These are phyloP conservation scores for Elsinoe ampelina DNA, from an alignment of 2,329 filamentous ascomycete genomes.

Conservation along the genomic window DNA sequence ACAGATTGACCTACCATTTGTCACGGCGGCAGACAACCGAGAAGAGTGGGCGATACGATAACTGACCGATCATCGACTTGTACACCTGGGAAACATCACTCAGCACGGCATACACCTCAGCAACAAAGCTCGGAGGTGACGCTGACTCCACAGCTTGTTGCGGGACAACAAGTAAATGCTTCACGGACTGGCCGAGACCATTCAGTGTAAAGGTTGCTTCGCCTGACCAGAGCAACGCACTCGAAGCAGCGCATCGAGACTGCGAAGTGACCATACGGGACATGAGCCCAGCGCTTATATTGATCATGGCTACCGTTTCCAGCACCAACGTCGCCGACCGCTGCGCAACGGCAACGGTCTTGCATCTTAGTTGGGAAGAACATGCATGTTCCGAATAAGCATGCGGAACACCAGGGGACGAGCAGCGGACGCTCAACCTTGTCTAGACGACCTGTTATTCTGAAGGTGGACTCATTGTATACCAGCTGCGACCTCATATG, in stretches of 20 bases:
- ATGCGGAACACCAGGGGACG: background rate
- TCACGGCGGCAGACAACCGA: slow-evolving; percentile 60
- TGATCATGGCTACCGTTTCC: background rate
- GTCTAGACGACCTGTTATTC: background rate
- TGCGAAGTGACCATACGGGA: background rate
- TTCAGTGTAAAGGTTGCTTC: background rate
- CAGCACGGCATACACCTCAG: background rate
- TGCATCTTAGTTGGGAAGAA: background rate
- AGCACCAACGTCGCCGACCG: background rate
- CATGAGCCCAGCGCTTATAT: background rate
- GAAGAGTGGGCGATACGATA: slow-evolving; percentile 63
- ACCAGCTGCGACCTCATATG: too few species aligned
- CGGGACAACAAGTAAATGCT: background rate
- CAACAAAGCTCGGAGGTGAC: background rate
- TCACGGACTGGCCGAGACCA: background rate
- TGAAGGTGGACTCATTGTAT: too few species aligned
- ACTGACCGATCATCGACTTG: background rate
- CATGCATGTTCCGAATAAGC: slow-evolving; percentile 1
- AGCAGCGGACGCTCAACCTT: background rate
- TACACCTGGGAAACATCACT: background rate
- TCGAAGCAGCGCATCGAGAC: background rate
- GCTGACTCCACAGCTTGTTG: too few species aligned
- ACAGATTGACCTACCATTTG: slow-evolving; percentile 86
- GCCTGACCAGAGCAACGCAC: background rate
- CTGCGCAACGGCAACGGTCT: background rate